phyloP scores from a whole-genome alignment of 768 basidiomycete species.

The Strobilomyces echinocephalus region DNA sequence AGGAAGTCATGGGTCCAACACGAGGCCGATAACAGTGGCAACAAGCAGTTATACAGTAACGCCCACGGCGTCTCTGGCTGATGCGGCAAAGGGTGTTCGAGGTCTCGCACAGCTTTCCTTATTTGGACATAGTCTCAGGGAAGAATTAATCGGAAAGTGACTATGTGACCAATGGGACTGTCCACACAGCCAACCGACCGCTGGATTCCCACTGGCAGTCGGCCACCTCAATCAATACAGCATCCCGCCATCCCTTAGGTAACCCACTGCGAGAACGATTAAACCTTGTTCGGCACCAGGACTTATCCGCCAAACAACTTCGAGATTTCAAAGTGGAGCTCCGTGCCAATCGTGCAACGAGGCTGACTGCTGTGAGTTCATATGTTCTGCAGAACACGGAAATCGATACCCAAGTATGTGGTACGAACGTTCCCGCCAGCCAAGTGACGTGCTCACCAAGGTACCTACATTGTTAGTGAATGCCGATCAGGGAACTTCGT shows the following conservation, averaged over 20 bases:
- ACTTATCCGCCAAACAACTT: background rate
- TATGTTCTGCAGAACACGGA: background rate
- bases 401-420: background rate
- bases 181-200: background rate
- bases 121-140: constrained; percentile 8
- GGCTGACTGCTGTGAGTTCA: background rate
- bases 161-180: background rate
- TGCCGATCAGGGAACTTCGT: constrained; percentile 6
- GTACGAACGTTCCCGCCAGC: background rate
- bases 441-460: constrained; percentile 4
- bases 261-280: background rate
- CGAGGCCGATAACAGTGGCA: constrained; percentile 22
- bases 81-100: constrained; percentile 16
- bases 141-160: background rate
- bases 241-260: constrained; percentile 15
- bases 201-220: constrained; percentile 5
- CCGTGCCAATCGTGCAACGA: constrained; percentile 7
- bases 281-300: background rate
- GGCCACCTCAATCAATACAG: constrained; percentile 12
- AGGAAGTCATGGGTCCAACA: constrained; percentile 3
- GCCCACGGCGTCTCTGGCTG: constrained; percentile 25
- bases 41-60: background rate
- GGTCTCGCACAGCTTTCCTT: constrained; percentile 12
- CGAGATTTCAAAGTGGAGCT: background rate
- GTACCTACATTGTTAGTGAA: background rate